These are phyloP conservation scores for Xylariaceae sp. DNA, from an alignment of 2,329 filamentous ascomycete genomes.

Conservation along the genomic window DNA sequence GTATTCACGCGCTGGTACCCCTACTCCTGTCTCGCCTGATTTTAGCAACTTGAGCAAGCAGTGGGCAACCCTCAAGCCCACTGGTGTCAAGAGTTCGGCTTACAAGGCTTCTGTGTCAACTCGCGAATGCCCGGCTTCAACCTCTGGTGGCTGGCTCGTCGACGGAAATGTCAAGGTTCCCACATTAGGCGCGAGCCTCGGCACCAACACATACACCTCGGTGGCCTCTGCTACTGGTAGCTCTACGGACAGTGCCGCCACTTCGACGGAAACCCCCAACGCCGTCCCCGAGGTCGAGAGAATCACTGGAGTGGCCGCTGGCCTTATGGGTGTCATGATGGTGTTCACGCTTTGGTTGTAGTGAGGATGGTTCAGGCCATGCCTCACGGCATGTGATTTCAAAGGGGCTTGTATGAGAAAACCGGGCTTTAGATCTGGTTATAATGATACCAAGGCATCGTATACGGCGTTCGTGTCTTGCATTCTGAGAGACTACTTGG, in stretches of 20 bases:
- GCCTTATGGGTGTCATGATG: constrained; percentile 47
- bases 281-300: constrained; percentile 43
- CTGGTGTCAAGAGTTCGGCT: constrained; percentile 60
- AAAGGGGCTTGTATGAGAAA: background rate
- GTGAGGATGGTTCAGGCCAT: constrained; percentile 10
- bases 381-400: background rate
- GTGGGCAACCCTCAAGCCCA: constrained; percentile 70
- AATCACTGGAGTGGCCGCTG: constrained; percentile 47
- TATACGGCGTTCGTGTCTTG: constrained; percentile 6
- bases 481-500: background rate
- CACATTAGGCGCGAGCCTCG: constrained; percentile 55
- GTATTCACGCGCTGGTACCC: constrained; percentile 67
- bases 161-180: constrained; percentile 67
- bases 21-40: constrained; percentile 69
- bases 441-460: constrained; percentile 6
- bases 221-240: constrained; percentile 31
- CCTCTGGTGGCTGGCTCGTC: constrained; percentile 67
- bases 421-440: background rate
- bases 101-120: constrained; percentile 64
- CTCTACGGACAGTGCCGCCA: constrained; percentile 25
- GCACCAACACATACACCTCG: constrained; percentile 26
- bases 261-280: constrained; percentile 34
- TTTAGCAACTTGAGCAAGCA: constrained; percentile 72
- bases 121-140: constrained; percentile 67
- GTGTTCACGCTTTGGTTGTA: constrained; percentile 49